Conservation (phyloP, 495 filamentous ascomycete genomes). For the Penicillium atrosanguineum region DNA sequence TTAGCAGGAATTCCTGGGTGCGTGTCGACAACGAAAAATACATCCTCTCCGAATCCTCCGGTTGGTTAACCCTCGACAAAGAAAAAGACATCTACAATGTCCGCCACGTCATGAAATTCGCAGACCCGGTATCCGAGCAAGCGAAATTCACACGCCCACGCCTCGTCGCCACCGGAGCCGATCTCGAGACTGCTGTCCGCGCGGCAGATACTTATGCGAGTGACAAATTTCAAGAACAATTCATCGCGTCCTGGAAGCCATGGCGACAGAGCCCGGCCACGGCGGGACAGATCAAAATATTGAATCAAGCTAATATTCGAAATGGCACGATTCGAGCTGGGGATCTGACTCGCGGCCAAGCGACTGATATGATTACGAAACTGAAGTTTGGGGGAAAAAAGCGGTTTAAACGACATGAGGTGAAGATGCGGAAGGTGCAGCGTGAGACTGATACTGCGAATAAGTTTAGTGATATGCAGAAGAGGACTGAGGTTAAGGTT, state of each 20-base stretch:
- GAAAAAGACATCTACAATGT: conserved; percentile 27
- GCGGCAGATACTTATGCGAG: conserved; percentile 79
- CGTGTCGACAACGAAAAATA: conserved; percentile 62
- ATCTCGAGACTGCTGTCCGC: conserved; percentile 70
- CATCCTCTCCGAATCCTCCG: conserved; percentile 52
- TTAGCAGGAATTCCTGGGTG: conserved; percentile 81
- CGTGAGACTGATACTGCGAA: conserved; percentile 33
- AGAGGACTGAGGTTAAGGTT: conserved; percentile 55
- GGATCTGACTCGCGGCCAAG: conserved; percentile 74
- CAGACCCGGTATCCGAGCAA: conserved; percentile 18
- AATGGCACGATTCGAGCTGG: conserved; percentile 51
- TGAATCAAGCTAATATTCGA: conserved; percentile 64
- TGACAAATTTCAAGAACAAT: conserved; percentile 54
- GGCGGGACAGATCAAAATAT: conserved; percentile 62
- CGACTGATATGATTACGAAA: conserved; percentile 91
- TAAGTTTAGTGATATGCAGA: conserved; percentile 29
- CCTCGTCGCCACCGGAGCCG: conserved; percentile 54
- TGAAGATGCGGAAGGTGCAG: conserved; percentile 35
- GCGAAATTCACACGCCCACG: conserved; percentile 59
- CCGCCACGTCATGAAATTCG: conserved; percentile 34
- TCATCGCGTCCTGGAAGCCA: conserved; percentile 54
- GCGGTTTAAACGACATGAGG: conserved; percentile 53
- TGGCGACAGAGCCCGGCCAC: conserved; percentile 73
- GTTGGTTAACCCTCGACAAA: conserved; percentile 61
- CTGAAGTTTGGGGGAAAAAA: conserved; percentile 78